A percentile compares a stretch with the other conserved stretches of the same genome.
Evolutionary conservation across 2,329 filamentous ascomycete species (phyloP).

Genomic region (Neofusicoccum parvum): DNA sequence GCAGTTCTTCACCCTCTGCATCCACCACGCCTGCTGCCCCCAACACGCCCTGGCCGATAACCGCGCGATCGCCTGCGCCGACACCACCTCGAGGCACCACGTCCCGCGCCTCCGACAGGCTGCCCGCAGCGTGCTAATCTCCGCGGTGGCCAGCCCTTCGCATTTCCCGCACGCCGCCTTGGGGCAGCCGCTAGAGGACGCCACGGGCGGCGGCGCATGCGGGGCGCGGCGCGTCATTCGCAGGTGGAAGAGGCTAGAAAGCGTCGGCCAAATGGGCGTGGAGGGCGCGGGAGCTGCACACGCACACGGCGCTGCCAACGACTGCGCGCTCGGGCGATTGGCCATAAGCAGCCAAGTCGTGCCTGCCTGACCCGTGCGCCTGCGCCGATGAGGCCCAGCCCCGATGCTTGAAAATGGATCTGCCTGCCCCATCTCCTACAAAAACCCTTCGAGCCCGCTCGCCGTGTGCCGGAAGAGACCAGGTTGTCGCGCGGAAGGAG

Average conservation of each 20-base stretch:
- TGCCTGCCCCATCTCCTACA: slow-evolving; percentile 19
- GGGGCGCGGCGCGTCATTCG: slow-evolving; percentile 15
- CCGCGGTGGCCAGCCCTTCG: not conserved
- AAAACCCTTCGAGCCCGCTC: slow-evolving; percentile 17
- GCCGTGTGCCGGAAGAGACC: slow-evolving; percentile 17
- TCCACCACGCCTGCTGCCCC: not conserved
- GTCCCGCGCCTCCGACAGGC: not conserved
- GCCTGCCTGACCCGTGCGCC: slow-evolving; percentile 1
- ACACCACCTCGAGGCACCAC: not conserved
- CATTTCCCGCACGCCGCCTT: not conserved
- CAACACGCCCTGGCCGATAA: not conserved
- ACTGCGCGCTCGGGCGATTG: not conserved
- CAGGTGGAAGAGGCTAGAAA: slow-evolving; percentile 11
- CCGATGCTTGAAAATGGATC: slow-evolving; percentile 20
- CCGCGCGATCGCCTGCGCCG: not conserved
- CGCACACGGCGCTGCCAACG: not conserved
- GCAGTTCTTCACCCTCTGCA: not conserved
- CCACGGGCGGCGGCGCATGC: slow-evolving; percentile 13
- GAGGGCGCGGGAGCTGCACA: not conserved
- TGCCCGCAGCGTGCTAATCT: slow-evolving; percentile 1
- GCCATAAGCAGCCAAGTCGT: slow-evolving; percentile 15
- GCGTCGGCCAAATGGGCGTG: not conserved
- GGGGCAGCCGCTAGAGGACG: not conserved
- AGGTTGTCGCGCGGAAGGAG: slow-evolving; percentile 19
- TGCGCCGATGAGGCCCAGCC: not conserved